Conservation (phyloP, 805 yeast species). For the Kluyveromyces nonfermentans region DNA sequence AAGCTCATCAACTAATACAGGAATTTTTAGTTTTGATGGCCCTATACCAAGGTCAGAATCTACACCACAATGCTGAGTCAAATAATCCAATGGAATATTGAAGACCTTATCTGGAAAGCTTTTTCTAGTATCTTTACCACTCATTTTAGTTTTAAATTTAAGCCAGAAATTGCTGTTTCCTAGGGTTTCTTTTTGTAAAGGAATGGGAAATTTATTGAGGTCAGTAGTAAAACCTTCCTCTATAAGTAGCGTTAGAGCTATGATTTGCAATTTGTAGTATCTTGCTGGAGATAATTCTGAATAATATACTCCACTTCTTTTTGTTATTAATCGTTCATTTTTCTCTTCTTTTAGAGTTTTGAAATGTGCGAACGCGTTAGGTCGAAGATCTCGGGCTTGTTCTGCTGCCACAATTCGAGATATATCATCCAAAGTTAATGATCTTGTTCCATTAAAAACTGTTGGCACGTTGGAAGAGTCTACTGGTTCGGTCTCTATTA, state of each 20-base stretch:
- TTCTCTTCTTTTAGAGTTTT: conserved; percentile 32
- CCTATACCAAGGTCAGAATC: conserved; percentile 83
- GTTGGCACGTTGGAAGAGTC: conserved; percentile 42
- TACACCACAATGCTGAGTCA: conserved; percentile 64
- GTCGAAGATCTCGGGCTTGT: conserved; percentile 87
- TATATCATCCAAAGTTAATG: conserved; percentile 88
- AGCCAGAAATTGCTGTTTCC: conserved; percentile 20
- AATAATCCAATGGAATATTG: conserved; percentile 62
- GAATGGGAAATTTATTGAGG: conserved; percentile 46
- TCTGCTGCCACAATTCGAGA: conserved; percentile 96
- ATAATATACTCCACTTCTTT: conserved; percentile 39
- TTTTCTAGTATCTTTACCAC: conserved; percentile 19
- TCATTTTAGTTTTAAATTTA: conserved; percentile 22
- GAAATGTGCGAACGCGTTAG: conserved; percentile 84
- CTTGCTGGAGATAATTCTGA: conserved; percentile 37
- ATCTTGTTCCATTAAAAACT: conserved; percentile 67
- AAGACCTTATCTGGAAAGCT: conserved; percentile 43
- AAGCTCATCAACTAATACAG: conserved; percentile 78
- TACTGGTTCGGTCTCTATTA: conserved; percentile 30
- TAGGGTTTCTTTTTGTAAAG: conserved; percentile 45
- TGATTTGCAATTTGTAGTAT: conserved; percentile 50
- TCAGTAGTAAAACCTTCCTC: conserved; percentile 6
- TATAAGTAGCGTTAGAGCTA: conserved; percentile 33
- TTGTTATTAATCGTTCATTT: conserved; percentile 9
- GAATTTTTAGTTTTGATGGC: conserved; percentile 68